These are phyloP conservation scores for Gyrodon lividus DNA, from an alignment of 768 basidiomycete genomes.

Conservation along the genomic window DNA sequence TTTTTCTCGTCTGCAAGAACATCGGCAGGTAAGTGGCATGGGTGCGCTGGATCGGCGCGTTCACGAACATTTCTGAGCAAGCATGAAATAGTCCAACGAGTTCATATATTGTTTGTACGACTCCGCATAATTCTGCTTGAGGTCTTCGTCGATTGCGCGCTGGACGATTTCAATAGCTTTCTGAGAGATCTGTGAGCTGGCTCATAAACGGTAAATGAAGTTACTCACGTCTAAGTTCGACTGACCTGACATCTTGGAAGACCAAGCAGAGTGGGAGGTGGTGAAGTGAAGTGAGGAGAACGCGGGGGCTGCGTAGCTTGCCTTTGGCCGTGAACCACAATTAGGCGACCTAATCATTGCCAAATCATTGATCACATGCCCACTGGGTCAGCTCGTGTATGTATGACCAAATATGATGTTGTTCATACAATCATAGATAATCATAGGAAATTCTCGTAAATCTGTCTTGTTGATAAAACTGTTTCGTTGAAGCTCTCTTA, in stretches of 20 bases:
- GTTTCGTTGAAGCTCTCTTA: too few relatives aligned
- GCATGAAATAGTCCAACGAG: conserved; percentile 97
- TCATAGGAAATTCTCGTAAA: too few relatives aligned
- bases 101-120: conserved; percentile 96
- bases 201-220: background rate
- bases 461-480: too few relatives aligned
- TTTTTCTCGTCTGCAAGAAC: conserved; percentile 72
- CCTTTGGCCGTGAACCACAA: background rate
- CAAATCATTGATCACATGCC: background rate
- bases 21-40: background rate
- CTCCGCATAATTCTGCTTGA: conserved; percentile 88
- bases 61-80: conserved; percentile 81
- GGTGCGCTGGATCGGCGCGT: background rate
- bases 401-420: too few relatives aligned
- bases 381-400: too few relatives aligned
- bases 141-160: conserved; percentile 89
- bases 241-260: conserved; percentile 39
- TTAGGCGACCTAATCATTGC: conserved; percentile 6
- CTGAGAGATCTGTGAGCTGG: conserved; percentile 36
- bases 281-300: background rate
- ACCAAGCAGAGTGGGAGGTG: background rate
- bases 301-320: background rate
- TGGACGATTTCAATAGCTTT: conserved; percentile 90
- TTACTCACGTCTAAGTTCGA: conserved; percentile 48
- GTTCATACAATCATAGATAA: too few relatives aligned